These are phyloP conservation scores for Gryganskiella cystojenkinii DNA, from an alignment of 192 early-diverging fungal genomes.

Conservation along the genomic window DNA sequence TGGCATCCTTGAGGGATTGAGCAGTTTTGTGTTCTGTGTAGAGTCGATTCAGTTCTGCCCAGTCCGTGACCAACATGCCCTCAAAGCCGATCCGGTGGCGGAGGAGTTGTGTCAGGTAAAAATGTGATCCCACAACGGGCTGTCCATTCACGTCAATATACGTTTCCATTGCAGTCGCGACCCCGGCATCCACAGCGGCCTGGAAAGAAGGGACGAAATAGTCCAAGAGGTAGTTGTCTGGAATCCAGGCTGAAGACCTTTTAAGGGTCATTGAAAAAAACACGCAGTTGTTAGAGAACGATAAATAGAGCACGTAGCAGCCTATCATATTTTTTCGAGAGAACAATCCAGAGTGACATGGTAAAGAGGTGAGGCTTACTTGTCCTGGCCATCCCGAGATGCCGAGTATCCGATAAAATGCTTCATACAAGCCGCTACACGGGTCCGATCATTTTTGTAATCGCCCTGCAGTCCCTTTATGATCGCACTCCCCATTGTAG, in stretches of 20 bases:
- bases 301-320: too few relatives aligned
- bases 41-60: conserved; percentile 67
- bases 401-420: conserved; percentile 75
- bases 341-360: background rate
- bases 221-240: conserved; percentile 63
- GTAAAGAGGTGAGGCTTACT: conserved; percentile 10
- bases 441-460: conserved; percentile 69
- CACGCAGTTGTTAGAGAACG: too few relatives aligned
- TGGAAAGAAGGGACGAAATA: conserved; percentile 72
- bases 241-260: conserved; percentile 57
- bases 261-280: too few relatives aligned
- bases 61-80: conserved; percentile 71
- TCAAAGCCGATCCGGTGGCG: conserved; percentile 65
- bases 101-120: conserved; percentile 62
- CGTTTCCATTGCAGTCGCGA: conserved; percentile 71
- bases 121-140: conserved; percentile 63
- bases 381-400: conserved; percentile 59
- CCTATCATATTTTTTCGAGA: background rate
- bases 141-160: conserved; percentile 72
- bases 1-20: conserved; percentile 54
- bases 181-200: conserved; percentile 66
- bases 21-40: conserved; percentile 58
- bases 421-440: conserved; percentile 73
- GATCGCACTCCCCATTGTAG: conserved; percentile 61
- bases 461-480: conserved; percentile 73